Evolutionary conservation across 805 yeast genomes (phyloP).

Genomic region (Zygosaccharomyces siamensis): DNA sequence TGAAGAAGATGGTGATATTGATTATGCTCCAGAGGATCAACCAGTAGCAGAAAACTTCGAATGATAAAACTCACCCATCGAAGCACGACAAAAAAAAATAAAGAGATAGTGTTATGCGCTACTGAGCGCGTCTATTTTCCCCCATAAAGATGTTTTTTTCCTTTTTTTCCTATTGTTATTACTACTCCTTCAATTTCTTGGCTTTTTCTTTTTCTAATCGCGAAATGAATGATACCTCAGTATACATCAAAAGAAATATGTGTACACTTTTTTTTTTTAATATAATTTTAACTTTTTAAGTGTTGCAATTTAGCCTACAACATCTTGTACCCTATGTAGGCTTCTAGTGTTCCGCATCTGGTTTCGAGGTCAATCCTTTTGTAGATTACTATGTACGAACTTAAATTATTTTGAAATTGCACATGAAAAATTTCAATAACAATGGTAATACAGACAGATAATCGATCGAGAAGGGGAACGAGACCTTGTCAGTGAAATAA

Average conservation of each 20-base stretch:
- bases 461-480: background rate
- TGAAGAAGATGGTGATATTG: conserved; percentile 73
- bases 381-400: background rate
- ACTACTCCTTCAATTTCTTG: background rate
- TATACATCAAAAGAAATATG: conserved; percentile 1
- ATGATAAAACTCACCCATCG: conserved; percentile 7
- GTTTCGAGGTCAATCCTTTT: background rate
- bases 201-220: conserved; percentile 4
- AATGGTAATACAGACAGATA: background rate
- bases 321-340: background rate
- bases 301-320: background rate
- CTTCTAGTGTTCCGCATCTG: background rate
- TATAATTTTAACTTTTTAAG: background rate
- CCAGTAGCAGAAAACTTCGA: conserved; percentile 34
- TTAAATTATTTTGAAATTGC: background rate
- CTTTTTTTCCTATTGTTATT: background rate
- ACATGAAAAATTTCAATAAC: conserved; percentile 3
- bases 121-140: background rate
- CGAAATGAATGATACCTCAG: conserved; percentile 6
- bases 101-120: background rate
- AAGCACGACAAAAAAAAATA: background rate
- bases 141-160: background rate
- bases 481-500: background rate
- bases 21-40: conserved; percentile 54
- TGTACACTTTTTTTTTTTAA: background rate